Conservation (phyloP, 768 basidiomycete genomes). For the Strobilomyces dryophilus region DNA sequence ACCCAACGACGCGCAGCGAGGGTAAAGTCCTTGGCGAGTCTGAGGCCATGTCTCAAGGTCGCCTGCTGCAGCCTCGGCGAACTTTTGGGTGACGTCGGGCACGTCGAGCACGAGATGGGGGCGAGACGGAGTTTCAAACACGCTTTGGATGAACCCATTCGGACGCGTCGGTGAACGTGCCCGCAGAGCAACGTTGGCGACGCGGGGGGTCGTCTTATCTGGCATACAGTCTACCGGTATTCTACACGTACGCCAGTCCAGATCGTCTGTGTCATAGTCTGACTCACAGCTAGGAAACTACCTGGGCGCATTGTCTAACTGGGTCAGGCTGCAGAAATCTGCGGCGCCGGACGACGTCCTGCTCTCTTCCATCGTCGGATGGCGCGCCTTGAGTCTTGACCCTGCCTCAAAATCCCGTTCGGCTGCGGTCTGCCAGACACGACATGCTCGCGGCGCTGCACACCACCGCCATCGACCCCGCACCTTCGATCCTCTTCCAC, state of each 20-base stretch:
- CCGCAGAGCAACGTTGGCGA: too few species aligned
- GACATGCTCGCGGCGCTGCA: slow-evolving; percentile 82
- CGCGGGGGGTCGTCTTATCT: slow-evolving; percentile 69
- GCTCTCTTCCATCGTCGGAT: slow-evolving; percentile 86
- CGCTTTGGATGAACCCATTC: slow-evolving; percentile 14
- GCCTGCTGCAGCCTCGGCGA: too few species aligned
- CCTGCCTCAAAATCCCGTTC: slow-evolving; percentile 80
- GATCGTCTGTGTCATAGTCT: too few species aligned
- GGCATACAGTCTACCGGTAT: slow-evolving; percentile 94
- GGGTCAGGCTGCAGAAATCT: slow-evolving; percentile 75
- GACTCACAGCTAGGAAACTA: slow-evolving; percentile 80
- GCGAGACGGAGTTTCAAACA: slow-evolving; percentile 29
- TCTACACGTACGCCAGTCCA: slow-evolving; percentile 60
- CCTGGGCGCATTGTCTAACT: slow-evolving; percentile 87
- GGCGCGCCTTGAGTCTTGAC: slow-evolving; percentile 97
- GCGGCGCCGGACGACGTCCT: slow-evolving; percentile 57
- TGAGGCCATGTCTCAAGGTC: too few species aligned
- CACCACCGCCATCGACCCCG: slow-evolving; percentile 80
- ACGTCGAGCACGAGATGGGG: too few species aligned
- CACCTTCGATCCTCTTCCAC: slow-evolving; percentile 27
- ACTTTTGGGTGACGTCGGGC: too few species aligned
- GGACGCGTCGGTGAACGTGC: slow-evolving; percentile 4
- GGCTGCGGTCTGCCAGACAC: too few species aligned
- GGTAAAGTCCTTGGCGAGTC: too few species aligned
- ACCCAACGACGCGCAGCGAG: slow-evolving; percentile 40